Evolutionary conservation across 108 stramenopile genomes (phyloP).

Genomic region (Asterionellopsis glacialis): DNA sequence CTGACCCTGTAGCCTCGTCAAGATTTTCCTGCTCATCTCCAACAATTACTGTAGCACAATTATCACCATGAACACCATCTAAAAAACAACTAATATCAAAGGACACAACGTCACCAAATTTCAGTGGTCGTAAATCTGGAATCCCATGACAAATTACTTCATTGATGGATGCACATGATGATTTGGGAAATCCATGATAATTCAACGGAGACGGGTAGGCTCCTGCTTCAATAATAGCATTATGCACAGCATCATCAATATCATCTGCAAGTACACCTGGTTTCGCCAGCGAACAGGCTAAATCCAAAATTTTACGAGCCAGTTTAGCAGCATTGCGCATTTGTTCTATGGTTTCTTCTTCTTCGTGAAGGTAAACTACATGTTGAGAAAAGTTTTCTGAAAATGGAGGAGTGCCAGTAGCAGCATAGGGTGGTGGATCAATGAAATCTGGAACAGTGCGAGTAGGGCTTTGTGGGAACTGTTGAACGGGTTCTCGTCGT

Average conservation of each 20-base stretch:
- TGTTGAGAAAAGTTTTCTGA: conserved; percentile 36
- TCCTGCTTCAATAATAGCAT: conserved; percentile 48
- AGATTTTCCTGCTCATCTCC: conserved; percentile 62
- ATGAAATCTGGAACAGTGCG: conserved; percentile 31
- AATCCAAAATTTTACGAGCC: conserved; percentile 61
- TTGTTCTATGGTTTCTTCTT: conserved; percentile 28
- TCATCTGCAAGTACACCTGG: conserved; percentile 90
- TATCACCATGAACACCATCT: conserved; percentile 95
- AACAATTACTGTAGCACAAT: conserved; percentile 91
- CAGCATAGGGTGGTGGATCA: conserved; percentile 62
- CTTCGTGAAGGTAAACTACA: conserved; percentile 5
- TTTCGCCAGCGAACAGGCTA: conserved; percentile 46
- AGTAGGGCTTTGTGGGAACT: background rate
- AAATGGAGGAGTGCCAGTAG: conserved; percentile 42
- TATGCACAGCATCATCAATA: conserved; percentile 84
- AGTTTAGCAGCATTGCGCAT: conserved; percentile 59
- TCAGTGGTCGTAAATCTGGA: conserved; percentile 63
- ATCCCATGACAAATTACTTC: conserved; percentile 99
- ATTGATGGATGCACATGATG: conserved; percentile 91
- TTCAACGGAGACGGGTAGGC: conserved; percentile 97
- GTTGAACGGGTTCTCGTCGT: no score
- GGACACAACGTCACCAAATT: conserved; percentile 90
- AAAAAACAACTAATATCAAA: conserved; percentile 90
- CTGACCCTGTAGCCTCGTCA: conserved; percentile 21
- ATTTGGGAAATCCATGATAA: conserved; percentile 95